Percentiles rank a stretch among this genome's conserved stretches.
Conservation (phyloP, 371 early-diverging fungal genomes). For the Astathelohania contejeani region DNA sequence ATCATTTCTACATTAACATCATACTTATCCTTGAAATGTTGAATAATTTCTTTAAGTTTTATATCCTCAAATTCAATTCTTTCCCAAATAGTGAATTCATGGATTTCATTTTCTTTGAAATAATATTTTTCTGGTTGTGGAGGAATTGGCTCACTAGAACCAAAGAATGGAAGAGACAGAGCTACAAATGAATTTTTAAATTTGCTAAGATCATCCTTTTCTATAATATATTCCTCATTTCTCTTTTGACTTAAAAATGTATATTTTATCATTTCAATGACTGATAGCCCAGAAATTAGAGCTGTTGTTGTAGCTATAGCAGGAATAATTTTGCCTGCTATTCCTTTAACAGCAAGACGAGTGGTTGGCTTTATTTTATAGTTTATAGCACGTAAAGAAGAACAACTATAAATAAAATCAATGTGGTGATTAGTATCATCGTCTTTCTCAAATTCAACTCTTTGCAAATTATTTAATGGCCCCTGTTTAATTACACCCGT, state of each 20-base stretch:
- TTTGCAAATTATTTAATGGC: slow-evolving; percentile 61
- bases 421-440: slow-evolving; percentile 97
- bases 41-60: slow-evolving; percentile 71
- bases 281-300: slow-evolving; percentile 87
- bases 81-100: slow-evolving; percentile 81
- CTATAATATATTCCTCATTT: slow-evolving; percentile 55
- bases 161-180: slow-evolving; percentile 93
- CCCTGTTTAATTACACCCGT: slow-evolving; percentile 61
- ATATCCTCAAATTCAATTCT: slow-evolving; percentile 73
- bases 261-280: slow-evolving; percentile 61
- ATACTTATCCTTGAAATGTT: slow-evolving; percentile 64
- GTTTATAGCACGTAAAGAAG: slow-evolving; percentile 86
- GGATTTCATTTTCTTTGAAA: slow-evolving; percentile 62
- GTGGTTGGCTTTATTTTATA: slow-evolving; percentile 80
- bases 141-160: slow-evolving; percentile 86
- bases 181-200: slow-evolving; percentile 97
- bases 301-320: slow-evolving; percentile 99
- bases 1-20: slow-evolving; percentile 79
- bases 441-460: slow-evolving; percentile 92
- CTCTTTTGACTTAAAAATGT: slow-evolving; percentile 6
- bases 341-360: slow-evolving; percentile 84
- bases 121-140: no score
- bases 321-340: slow-evolving; percentile 99
- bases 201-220: slow-evolving; percentile 65
- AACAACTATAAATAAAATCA: slow-evolving; percentile 87